Conservation (phyloP, 1,139 yeast genomes). For the Candida sp. region DNA sequence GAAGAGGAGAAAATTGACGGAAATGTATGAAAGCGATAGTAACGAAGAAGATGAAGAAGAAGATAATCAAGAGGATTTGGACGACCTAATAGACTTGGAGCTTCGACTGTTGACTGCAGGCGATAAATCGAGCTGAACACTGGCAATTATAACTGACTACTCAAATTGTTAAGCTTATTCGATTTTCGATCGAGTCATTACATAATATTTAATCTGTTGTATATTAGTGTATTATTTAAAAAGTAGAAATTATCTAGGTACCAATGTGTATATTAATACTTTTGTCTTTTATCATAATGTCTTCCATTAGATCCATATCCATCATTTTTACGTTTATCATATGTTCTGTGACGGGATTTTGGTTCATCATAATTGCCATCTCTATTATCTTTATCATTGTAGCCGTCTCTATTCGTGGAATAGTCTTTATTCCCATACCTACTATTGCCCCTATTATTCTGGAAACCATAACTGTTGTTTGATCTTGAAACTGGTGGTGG, state of each 20-base stretch:
- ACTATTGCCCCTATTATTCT: slow-evolving; percentile 5
- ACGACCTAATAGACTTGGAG: slow-evolving; percentile 29
- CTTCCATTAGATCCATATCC: slow-evolving; percentile 17
- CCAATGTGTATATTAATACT: slow-evolving; percentile 13
- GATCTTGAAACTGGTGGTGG: slow-evolving; percentile 16
- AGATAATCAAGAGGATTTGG: slow-evolving; percentile 13
- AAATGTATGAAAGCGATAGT: slow-evolving; percentile 1
- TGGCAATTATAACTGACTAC: too few relatives aligned
- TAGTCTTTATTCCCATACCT: slow-evolving; percentile 4
- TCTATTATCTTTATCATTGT: slow-evolving; percentile 4
- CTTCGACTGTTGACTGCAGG: slow-evolving; percentile 20
- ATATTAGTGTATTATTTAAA: slow-evolving; percentile 6
- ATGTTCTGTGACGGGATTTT: neutral
- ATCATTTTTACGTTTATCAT: slow-evolving; percentile 25
- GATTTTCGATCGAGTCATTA: too few relatives aligned
- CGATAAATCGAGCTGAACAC: slow-evolving; percentile 5
- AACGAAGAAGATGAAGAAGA: slow-evolving; percentile 3
- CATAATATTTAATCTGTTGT: neutral
- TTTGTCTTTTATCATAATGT: slow-evolving; percentile 30
- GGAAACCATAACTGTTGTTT: slow-evolving; percentile 2
- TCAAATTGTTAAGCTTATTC: too few relatives aligned
- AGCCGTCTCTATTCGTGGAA: neutral
- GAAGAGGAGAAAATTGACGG: slow-evolving; percentile 4
- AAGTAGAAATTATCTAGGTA: neutral
- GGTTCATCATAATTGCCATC: slow-evolving; percentile 8